These are phyloP conservation scores for Starmera dryadoides DNA, from an alignment of 805 yeast species.

Conservation along the genomic window DNA sequence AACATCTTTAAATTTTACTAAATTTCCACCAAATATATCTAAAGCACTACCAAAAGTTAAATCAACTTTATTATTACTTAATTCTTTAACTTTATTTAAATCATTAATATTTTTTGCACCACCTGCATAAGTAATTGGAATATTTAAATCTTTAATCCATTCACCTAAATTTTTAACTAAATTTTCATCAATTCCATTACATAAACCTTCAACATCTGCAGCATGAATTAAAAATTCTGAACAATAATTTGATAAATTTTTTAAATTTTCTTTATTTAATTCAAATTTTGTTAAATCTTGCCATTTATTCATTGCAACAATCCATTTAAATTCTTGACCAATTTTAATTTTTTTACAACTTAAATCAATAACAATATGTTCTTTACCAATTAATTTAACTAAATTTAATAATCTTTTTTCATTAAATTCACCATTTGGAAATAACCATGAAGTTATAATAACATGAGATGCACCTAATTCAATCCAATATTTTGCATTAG, in stretches of 20 bases:
- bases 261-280: conserved; percentile 47
- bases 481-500: conserved; percentile 76
- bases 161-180: conserved; percentile 65
- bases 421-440: conserved; percentile 52
- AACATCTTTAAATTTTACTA: conserved; percentile 72
- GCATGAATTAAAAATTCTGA: conserved; percentile 91
- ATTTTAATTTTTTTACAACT: conserved; percentile 59
- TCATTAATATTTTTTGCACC: conserved; percentile 81
- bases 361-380: conserved; percentile 74
- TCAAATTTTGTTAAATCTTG: conserved; percentile 72
- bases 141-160: conserved; percentile 50
- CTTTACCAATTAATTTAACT: conserved; percentile 51
- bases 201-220: conserved; percentile 96
- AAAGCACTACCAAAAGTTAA: conserved; percentile 89
- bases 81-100: conserved; percentile 50
- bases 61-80: conserved; percentile 82
- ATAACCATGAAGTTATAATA: conserved; percentile 88
- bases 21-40: conserved; percentile 88
- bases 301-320: conserved; percentile 98
- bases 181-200: conserved; percentile 83
- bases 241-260: conserved; percentile 53
- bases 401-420: conserved; percentile 45
- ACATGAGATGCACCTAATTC: conserved; percentile 76
- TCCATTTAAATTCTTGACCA: conserved; percentile 43
- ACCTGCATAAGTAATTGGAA: conserved; percentile 91